Evolutionary conservation across 2,329 filamentous ascomycete species (phyloP), one percentile per base, ranked within the genome.

Genomic region (Fusarium sp.): DNA sequence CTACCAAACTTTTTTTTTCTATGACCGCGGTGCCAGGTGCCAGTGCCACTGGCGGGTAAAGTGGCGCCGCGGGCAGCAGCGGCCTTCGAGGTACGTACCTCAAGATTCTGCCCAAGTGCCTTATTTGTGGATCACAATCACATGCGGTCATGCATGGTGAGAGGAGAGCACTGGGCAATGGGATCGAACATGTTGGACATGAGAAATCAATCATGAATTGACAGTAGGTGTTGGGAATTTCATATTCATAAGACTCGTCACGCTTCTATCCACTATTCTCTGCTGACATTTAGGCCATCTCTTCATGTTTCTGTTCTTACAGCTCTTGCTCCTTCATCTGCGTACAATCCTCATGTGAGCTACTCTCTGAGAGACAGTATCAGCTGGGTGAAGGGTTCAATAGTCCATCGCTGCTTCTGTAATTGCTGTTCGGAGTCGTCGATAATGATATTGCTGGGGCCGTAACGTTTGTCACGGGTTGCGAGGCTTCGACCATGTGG

Each of bases 371-470:
- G 38, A 37, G 45, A n/a, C 41, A 33, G 29, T 50, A 48, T 54
- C 58, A 67, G 50, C 52, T 68, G 42, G 65, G 60, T 27, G 65
- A 68, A 41, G 61, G 48, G 44, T 65, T 63, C 32, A 63, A 37
- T 3, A 65, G 65, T 31, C 61, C 47, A 33, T 67, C 63, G 36
- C 53, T 52, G 11, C 61, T 65, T 33, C 53, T 56, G 44, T 61
- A 54, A 31, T 47, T 57, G 54, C 47, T 66, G 21, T 39, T 53
- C 33, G 60, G 49, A 23, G 49, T 29, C 39, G 47, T 51, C 39
- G 38, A 32, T 32, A 58, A 43, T 33, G 49, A 57, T 19, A 51
- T 53, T 46, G 43, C 38, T 31, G 62, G 15, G n/a, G 33, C 41
- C 14, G 59, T 32, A 19, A 42, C 19, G 10, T 42, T 51, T 14